Conservation (phyloP, 306 rosid species). For the Morella rubra region DNA sequence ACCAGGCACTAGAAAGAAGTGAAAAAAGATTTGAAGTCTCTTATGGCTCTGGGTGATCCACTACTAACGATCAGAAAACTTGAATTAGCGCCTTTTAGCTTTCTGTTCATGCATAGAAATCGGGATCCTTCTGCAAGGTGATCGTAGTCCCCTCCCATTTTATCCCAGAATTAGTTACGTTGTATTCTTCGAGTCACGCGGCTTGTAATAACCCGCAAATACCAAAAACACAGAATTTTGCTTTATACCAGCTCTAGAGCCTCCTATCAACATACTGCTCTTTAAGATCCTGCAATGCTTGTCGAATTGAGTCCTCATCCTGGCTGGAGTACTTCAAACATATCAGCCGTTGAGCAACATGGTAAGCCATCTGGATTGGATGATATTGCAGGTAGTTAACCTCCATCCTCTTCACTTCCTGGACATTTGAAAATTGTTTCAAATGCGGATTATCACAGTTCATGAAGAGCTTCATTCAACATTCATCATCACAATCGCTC, state of each 20-base stretch:
- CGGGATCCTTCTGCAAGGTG: neutral
- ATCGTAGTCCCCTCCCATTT: neutral
- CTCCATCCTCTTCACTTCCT: constrained; percentile 78
- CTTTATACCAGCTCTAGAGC: constrained; percentile 24
- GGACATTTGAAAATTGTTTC: neutral
- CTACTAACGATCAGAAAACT: neutral
- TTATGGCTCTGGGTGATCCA: neutral
- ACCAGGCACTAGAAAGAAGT: neutral
- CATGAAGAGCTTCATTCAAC: neutral
- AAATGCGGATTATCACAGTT: neutral
- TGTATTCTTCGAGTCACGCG: neutral
- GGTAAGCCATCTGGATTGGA: constrained; percentile 62
- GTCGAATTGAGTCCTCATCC: constrained; percentile 70
- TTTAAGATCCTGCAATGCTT: constrained; percentile 72
- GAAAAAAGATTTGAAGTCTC: neutral
- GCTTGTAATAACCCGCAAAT: neutral
- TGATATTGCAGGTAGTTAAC: constrained; percentile 62
- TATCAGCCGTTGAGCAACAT: constrained; percentile 71
- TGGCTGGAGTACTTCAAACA: constrained; percentile 86
- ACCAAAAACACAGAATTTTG: neutral
- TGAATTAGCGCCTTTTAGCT: neutral
- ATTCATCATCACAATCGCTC: neutral
- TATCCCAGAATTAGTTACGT: neutral
- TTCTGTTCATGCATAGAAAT: neutral
- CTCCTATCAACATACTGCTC: constrained; percentile 55